Conservation (phyloP, 169 alveolate genomes). For the Theileria annulata region DNA sequence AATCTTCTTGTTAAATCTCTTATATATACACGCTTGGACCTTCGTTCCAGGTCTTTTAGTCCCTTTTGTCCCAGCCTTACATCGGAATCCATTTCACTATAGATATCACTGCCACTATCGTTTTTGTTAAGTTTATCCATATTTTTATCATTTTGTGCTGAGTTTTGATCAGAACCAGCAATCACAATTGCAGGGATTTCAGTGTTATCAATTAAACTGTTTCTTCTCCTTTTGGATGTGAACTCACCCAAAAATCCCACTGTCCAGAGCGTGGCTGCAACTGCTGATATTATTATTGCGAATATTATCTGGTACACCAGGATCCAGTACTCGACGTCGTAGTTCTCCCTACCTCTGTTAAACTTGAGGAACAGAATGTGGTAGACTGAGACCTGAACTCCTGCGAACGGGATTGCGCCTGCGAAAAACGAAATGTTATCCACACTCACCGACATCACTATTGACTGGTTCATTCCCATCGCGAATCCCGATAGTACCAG, state of each 20-base stretch:
- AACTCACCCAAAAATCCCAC: conserved; percentile 9
- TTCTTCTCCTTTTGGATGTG: neutral
- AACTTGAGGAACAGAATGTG: conserved; percentile 13
- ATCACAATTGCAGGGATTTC: too few relatives aligned
- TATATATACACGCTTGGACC: neutral
- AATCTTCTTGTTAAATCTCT: neutral
- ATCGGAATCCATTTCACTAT: neutral
- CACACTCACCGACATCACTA: conserved; percentile 11
- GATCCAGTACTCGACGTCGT: conserved; percentile 28
- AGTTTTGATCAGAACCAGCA: too few relatives aligned
- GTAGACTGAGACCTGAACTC: conserved; percentile 22
- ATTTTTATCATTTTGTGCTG: too few relatives aligned
- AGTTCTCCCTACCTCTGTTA: neutral
- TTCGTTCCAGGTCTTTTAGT: neutral
- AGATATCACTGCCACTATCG: too few relatives aligned
- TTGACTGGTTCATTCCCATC: conserved; percentile 16
- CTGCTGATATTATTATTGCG: conserved; percentile 25
- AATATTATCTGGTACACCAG: conserved; percentile 15
- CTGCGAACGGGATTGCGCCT: conserved; percentile 29
- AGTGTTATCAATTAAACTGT: neutral
- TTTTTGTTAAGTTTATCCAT: too few relatives aligned
- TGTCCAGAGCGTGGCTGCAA: conserved; percentile 26
- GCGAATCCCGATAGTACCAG: conserved; percentile 21
- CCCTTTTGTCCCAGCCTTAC: conserved; percentile 1
- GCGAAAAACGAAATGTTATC: conserved; percentile 23